Conservation (phyloP, 495 filamentous ascomycete genomes). For the Penicillium nucicola region DNA sequence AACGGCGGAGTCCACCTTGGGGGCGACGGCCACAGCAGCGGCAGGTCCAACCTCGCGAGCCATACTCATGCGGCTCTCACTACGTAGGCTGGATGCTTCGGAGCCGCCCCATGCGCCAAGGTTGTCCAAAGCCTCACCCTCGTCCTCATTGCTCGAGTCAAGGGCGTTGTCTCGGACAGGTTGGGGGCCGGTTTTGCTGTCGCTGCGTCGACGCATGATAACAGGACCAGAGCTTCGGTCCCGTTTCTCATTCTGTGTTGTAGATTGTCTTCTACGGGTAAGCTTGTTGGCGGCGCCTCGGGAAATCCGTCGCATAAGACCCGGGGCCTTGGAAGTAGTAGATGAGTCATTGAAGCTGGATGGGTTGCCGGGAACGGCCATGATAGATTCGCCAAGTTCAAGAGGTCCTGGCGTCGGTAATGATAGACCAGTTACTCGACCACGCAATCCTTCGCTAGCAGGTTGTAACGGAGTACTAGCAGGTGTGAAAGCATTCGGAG, state of each 20-base stretch:
- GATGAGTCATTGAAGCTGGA: conserved; percentile 49
- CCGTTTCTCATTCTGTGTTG: conserved; percentile 66
- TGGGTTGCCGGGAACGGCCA: conserved; percentile 36
- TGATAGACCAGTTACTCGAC: conserved; percentile 35
- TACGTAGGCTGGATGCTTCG: conserved; percentile 39
- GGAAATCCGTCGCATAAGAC: conserved; percentile 64
- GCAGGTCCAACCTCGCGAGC: conserved; percentile 23
- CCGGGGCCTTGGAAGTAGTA: conserved; percentile 49
- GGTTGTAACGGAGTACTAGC: conserved; percentile 49
- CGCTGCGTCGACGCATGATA: conserved; percentile 79
- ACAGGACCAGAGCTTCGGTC: conserved; percentile 87
- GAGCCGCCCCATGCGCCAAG: conserved; percentile 36
- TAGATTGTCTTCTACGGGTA: conserved; percentile 64
- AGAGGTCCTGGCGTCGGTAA: conserved; percentile 42
- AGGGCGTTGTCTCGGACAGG: conserved; percentile 46
- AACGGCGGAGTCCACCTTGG: conserved; percentile 66
- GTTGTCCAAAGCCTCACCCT: conserved; percentile 54
- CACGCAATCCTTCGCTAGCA: conserved; percentile 49
- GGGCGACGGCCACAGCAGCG: conserved; percentile 50
- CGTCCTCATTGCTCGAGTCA: conserved; percentile 54
- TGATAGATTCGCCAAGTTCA: conserved; percentile 56
- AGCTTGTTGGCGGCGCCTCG: conserved; percentile 63
- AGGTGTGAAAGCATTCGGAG: conserved; percentile 44
- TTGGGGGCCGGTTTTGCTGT: conserved; percentile 71
- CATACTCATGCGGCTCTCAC: conserved; percentile 30